Conservation (phyloP, 2,329 filamentous ascomycete species). For the Dothidotthia symphoricarpi region DNA sequence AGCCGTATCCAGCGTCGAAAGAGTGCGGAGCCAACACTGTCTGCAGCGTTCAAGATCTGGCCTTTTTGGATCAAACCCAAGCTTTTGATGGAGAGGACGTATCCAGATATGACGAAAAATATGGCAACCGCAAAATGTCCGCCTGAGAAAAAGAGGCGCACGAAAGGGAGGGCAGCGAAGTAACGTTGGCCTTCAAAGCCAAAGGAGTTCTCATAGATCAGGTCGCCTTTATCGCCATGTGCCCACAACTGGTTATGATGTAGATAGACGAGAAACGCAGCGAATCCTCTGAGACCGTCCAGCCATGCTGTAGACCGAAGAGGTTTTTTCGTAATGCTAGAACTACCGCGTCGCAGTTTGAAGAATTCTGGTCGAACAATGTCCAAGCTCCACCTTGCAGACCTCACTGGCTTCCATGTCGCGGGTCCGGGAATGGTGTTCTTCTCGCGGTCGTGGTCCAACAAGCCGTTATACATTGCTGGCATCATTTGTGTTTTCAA, state of each 20-base stretch:
- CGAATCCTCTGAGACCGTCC: constrained; percentile 66
- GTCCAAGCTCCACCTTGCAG: constrained; percentile 32
- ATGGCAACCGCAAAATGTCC: constrained; percentile 54
- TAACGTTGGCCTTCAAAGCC: constrained; percentile 34
- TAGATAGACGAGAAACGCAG: constrained; percentile 64
- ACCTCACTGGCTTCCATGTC: constrained; percentile 29
- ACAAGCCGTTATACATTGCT: constrained; percentile 26
- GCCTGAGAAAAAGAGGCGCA: constrained; percentile 50
- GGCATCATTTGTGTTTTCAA: constrained; percentile 27
- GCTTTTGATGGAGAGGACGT: constrained; percentile 52
- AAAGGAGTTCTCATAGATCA: constrained; percentile 43
- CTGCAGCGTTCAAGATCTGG: constrained; percentile 41
- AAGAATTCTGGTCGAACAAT: constrained; percentile 35
- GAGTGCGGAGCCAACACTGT: constrained; percentile 49
- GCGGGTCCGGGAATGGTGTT: constrained; percentile 24
- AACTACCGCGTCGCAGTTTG: constrained; percentile 13
- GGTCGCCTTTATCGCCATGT: constrained; percentile 47
- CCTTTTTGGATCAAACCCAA: constrained; percentile 46
- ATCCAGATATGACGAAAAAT: constrained; percentile 56
- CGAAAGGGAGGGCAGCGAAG: constrained; percentile 44
- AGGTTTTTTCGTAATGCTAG: constrained; percentile 16
- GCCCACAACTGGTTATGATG: constrained; percentile 54
- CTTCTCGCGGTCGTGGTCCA: constrained; percentile 28
- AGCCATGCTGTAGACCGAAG: constrained; percentile 43
- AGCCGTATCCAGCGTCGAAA: constrained; percentile 54